Evolutionary conservation across 2,329 filamentous ascomycete species (phyloP), one percentile per base, ranked within the genome.

Genomic region (Calonectria fujianensis): DNA sequence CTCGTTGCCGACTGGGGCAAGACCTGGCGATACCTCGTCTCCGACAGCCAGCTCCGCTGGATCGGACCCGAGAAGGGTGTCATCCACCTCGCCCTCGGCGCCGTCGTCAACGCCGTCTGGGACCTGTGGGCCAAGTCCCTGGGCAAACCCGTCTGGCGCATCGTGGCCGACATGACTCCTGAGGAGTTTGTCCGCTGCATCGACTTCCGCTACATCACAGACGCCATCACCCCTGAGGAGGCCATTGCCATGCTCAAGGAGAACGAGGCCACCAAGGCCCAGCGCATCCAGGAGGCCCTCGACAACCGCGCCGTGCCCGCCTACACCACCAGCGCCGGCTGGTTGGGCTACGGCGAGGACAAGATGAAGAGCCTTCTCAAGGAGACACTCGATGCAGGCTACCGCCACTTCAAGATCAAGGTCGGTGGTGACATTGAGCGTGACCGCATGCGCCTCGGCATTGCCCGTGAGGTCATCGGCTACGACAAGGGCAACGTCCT

Each of bases 61-160:
- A 97, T 98, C 82, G 96, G 96, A 0, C 96, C 96, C 0, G 96
- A 98, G 82, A 98, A 98, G 86, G 96, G 96, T 74, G 96, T 98
- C 57, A 97, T 97, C 80, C 96, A 98, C 85, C 94, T 98, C 10
- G 96, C 96, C 1, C 92, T 98, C 14, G 95, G 95, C 37, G 94
- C 95, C 54, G 94, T 98, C 20, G 94, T 97, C 80, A 98, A 98
- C 84, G 96, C 95, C 20, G 89, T 98, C 81, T 98, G 96, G 96
- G 96, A 98, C 85, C 91, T 98, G n/a, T 98, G 96, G 96, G 95
- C 95, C 70, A 98, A 97, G 88, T 90, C 90, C 2, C 91, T 97
- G 45, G 90, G 91, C 77, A 98, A 98, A 88, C 96, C 96, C 4
- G 95, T 98, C 18, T 98, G 96, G 96, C 91, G 93, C 74, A 93